Percentiles rank a stretch among this genome's conserved stretches.
Conservation (phyloP, 2,329 filamentous ascomycete genomes). For the Claviceps humidiphila region DNA sequence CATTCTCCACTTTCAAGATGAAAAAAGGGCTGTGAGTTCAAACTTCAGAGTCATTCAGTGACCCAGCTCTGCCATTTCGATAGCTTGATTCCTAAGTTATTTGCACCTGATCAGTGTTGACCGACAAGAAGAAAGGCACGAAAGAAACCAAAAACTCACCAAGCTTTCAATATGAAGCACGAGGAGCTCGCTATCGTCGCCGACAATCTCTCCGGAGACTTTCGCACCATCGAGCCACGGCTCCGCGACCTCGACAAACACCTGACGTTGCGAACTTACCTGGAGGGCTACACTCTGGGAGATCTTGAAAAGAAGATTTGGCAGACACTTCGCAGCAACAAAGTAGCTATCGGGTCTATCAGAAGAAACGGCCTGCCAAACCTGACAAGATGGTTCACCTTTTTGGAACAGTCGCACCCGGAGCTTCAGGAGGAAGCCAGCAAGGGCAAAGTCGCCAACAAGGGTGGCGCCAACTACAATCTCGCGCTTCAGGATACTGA, state of each 20-base stretch:
- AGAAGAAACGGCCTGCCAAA: conserved; percentile 67
- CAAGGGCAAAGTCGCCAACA: conserved; percentile 58
- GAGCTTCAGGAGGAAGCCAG: conserved; percentile 58
- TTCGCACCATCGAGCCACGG: conserved; percentile 66
- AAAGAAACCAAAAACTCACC: not conserved
- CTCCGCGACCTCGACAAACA: conserved; percentile 73
- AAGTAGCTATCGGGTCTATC: conserved; percentile 68
- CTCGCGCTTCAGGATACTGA: conserved; percentile 75
- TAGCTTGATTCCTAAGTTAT: not conserved
- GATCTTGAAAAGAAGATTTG: conserved; percentile 72
- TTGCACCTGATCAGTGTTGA: not conserved
- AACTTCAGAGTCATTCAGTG: not conserved
- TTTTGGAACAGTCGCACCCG: conserved; percentile 68
- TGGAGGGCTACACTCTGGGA: conserved; percentile 67
- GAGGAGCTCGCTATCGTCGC: conserved; percentile 41
- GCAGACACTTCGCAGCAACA: conserved; percentile 71
- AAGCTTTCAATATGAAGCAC: conserved; percentile 35
- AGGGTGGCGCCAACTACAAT: conserved; percentile 77
- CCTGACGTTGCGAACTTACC: conserved; percentile 73
- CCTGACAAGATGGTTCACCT: conserved; percentile 75
- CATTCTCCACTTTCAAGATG: conserved; percentile 7
- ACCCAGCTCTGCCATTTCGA: not conserved
- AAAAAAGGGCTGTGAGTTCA: not conserved
- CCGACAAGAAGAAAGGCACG: not conserved
- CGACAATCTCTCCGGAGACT: conserved; percentile 48